Conservation (phyloP, 129 eudicot genomes). For the Arctium lappa region DNA sequence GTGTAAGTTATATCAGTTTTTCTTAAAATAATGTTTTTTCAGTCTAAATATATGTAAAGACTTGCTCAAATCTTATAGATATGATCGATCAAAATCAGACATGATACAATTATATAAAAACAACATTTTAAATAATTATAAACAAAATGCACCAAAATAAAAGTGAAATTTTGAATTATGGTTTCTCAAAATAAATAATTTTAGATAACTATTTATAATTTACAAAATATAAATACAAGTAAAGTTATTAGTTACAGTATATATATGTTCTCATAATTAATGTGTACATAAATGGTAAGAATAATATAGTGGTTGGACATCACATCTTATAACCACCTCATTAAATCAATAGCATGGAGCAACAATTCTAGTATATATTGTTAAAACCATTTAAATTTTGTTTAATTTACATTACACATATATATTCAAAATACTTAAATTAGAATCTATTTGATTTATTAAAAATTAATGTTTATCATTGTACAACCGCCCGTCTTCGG, state of each 20-base stretch:
- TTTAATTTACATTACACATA: too few relatives aligned
- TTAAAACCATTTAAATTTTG: not conserved
- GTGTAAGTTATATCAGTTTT: not conserved
- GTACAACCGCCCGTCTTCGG: not conserved
- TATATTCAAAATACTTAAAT: too few relatives aligned
- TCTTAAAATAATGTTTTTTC: not conserved
- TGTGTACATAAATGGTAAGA: constrained; percentile 2
- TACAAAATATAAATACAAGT: not conserved
- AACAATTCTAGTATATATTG: not conserved
- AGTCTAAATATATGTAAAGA: too few relatives aligned
- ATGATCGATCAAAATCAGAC: too few relatives aligned
- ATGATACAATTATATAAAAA: not conserved
- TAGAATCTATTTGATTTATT: too few relatives aligned
- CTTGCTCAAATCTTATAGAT: not conserved
- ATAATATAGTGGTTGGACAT: constrained; percentile 25
- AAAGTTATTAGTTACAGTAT: not conserved
- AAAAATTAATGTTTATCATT: too few relatives aligned
- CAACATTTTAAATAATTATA: not conserved
- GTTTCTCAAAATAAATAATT: too few relatives aligned
- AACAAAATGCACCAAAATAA: not conserved
- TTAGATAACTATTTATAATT: not conserved
- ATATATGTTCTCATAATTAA: not conserved
- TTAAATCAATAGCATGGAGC: not conserved
- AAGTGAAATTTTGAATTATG: not conserved
- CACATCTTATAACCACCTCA: constrained; percentile 30